Percentiles rank a stretch among this genome's conserved stretches.
phyloP scores from a whole-genome alignment of 352 stramenopile species.

The Phytophthora sp. region DNA sequence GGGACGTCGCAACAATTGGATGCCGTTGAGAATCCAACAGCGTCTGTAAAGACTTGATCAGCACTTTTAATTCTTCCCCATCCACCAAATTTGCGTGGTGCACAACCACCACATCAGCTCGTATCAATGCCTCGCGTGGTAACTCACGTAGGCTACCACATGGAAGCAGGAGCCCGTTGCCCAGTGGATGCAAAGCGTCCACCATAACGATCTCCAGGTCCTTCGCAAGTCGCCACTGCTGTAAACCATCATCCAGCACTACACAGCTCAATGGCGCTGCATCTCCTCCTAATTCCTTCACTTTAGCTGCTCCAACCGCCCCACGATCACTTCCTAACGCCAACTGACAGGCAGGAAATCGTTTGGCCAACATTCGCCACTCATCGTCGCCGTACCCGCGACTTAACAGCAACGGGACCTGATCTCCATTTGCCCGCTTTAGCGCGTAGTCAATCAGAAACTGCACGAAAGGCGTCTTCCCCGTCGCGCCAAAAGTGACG shows the following conservation, averaged over 20 bases:
- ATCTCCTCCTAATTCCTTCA: constrained; percentile 28
- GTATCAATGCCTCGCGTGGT: constrained; percentile 46
- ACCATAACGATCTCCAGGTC: constrained; percentile 80
- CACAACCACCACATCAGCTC: constrained; percentile 61
- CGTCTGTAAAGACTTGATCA: constrained; percentile 25
- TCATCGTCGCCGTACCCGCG: constrained; percentile 74
- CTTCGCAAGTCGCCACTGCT: constrained; percentile 70
- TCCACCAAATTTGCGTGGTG: constrained; percentile 63
- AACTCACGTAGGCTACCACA: constrained; percentile 61
- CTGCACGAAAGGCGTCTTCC: constrained; percentile 72
- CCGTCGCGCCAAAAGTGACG: constrained; percentile 74
- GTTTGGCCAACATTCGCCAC: constrained; percentile 59
- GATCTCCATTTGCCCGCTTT: neutral
- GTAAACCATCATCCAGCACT: constrained; percentile 70
- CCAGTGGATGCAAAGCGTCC: constrained; percentile 67
- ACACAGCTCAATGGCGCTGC: constrained; percentile 42
- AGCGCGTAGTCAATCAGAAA: constrained; percentile 43
- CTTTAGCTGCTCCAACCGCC: constrained; percentile 42
- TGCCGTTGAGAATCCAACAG: constrained; percentile 11
- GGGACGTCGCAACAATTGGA: constrained; percentile 54
- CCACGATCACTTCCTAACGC: constrained; percentile 40
- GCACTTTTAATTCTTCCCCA: constrained; percentile 1
- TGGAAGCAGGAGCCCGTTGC: constrained; percentile 65
- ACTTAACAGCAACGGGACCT: constrained; percentile 58
- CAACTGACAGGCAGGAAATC: constrained; percentile 52